phyloP scores from a whole-genome alignment of 306 rosid genomes.

The Gastrolobium bilobum region DNA sequence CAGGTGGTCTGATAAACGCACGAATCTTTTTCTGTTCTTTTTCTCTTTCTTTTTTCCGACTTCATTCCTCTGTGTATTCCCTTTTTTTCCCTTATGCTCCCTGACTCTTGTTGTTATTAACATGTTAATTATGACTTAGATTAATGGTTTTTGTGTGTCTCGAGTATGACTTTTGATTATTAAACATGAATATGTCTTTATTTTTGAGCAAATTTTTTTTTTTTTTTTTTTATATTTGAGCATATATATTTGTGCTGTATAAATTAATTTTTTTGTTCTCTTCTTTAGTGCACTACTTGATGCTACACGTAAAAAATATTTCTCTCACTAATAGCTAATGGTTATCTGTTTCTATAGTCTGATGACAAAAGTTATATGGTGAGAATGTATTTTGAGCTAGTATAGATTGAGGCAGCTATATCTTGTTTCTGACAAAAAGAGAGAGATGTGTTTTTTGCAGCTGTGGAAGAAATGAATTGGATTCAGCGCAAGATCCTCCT shows the following conservation, averaged over 20 bases:
- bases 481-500: slow-evolving; percentile 85
- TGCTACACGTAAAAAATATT: neutral
- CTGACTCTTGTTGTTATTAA: no score
- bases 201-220: neutral
- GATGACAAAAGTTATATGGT: neutral
- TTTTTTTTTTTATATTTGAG: neutral
- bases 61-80: no score
- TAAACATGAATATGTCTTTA: neutral
- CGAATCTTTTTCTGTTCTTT: no score
- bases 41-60: no score
- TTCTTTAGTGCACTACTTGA: neutral
- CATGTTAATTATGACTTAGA: neutral
- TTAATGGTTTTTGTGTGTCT: neutral
- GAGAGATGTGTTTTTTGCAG: slow-evolving; percentile 39
- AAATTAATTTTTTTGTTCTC: neutral
- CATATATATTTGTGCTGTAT: neutral
- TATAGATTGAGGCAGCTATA: neutral
- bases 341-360: neutral
- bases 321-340: neutral
- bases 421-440: slow-evolving; percentile 3
- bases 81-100: no score
- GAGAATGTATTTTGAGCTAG: slow-evolving; percentile 23
- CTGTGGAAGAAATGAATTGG: slow-evolving; percentile 78
- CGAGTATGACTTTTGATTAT: neutral
- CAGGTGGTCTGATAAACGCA: no score